A percentile compares a stretch with the other conserved stretches of the same genome.
phyloP scores from a whole-genome alignment of 1,284 basidiomycete genomes.

The Somion occarium region DNA sequence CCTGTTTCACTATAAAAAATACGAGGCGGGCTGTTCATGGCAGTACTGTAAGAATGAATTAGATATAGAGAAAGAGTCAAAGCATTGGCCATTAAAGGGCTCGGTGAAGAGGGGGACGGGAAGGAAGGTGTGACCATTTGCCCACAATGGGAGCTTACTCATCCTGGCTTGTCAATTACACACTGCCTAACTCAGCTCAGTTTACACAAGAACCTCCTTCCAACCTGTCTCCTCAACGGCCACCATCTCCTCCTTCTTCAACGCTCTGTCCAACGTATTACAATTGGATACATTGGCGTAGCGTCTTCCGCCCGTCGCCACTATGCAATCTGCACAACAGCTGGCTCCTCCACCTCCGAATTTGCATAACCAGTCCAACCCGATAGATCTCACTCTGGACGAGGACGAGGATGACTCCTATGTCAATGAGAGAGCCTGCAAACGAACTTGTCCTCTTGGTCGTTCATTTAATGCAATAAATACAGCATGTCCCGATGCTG shows the following conservation, averaged over 20 bases:
- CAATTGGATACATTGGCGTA: background rate
- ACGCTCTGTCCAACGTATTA: background rate
- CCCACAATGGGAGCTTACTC: background rate
- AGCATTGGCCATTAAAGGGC: too few relatives aligned
- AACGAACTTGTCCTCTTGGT: conserved; percentile 19
- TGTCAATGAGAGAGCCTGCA: conserved; percentile 21
- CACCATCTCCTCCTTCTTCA: conserved; percentile 1
- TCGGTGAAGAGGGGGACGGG: too few relatives aligned
- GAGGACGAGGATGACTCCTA: conserved; percentile 25
- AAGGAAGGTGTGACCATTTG: background rate
- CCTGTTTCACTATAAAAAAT: too few relatives aligned
- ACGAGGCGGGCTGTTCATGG: too few relatives aligned
- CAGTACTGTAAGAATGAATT: too few relatives aligned
- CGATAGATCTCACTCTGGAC: conserved; percentile 30
- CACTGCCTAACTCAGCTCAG: background rate
- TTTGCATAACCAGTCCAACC: conserved; percentile 20
- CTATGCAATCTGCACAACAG: background rate
- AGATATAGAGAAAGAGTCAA: too few relatives aligned
- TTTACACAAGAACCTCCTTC: background rate
- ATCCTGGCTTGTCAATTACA: background rate
- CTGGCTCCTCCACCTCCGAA: background rate
- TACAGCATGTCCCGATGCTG: background rate
- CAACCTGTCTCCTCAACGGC: conserved; percentile 7
- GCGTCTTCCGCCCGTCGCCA: background rate
- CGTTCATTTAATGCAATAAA: conserved; percentile 23